phyloP scores from a whole-genome alignment of 2,329 filamentous ascomycete genomes.

The Rhinocladiella mackenziei region DNA sequence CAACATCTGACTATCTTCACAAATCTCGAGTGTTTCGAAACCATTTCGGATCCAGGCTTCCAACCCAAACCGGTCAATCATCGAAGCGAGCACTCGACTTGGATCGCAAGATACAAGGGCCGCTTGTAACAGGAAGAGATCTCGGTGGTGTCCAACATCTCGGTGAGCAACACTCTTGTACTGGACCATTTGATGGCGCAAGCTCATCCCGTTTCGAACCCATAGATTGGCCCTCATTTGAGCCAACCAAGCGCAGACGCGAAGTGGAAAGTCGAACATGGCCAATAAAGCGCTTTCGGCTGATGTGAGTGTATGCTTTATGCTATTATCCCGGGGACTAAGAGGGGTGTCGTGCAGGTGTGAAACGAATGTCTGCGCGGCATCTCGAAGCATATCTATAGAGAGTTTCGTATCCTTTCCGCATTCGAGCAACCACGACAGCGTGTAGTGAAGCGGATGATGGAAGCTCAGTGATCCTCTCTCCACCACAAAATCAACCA shows the following conservation, averaged over 20 bases:
- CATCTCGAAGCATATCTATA: conserved; percentile 62
- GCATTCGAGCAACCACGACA: conserved; percentile 93
- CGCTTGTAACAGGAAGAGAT: conserved; percentile 89
- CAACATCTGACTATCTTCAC: conserved; percentile 82
- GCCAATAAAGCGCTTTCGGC: conserved; percentile 79
- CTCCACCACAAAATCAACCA: conserved; percentile 85
- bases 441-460: conserved; percentile 89
- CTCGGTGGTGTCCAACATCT: conserved; percentile 89
- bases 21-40: conserved; percentile 68
- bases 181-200: conserved; percentile 89
- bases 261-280: conserved; percentile 85
- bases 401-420: conserved; percentile 52
- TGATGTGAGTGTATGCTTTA: conserved; percentile 26
- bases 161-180: conserved; percentile 86
- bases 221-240: conserved; percentile 99
- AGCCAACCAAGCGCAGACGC: conserved; percentile 92
- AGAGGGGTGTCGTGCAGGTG: conserved; percentile 22
- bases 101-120: conserved; percentile 83
- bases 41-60: conserved; percentile 79
- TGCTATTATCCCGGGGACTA: conserved; percentile 13
- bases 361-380: conserved; percentile 57
- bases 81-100: conserved; percentile 76
- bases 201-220: conserved; percentile 94
- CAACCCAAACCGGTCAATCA: conserved; percentile 88
- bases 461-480: conserved; percentile 94